phyloP scores from a whole-genome alignment of 2,329 filamentous ascomycete genomes.

The Xylariaceae sp. region DNA sequence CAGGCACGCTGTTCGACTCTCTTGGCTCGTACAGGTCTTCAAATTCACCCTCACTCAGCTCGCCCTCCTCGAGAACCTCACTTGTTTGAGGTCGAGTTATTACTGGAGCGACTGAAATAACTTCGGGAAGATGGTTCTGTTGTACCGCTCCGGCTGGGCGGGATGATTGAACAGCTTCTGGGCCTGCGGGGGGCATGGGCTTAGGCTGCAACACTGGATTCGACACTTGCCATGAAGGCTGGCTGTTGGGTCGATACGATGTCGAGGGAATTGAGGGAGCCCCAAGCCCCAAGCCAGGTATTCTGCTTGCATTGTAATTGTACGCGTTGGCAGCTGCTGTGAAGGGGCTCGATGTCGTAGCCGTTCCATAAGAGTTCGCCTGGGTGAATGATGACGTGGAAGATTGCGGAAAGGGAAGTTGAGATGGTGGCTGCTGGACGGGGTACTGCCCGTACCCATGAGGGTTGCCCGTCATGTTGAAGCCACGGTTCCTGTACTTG shows the following conservation, averaged over 20 bases:
- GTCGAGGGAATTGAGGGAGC: slow-evolving; percentile 10
- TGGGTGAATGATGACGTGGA: slow-evolving; percentile 5
- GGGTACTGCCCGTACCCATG: slow-evolving; percentile 28
- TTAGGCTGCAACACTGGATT: too few species aligned
- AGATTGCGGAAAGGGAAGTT: slow-evolving; percentile 7
- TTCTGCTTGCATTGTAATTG: slow-evolving; percentile 29
- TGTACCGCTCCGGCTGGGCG: too few species aligned
- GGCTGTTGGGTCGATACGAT: slow-evolving; percentile 5
- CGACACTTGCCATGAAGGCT: neutral
- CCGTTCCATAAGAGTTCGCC: too few species aligned
- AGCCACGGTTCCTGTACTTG: too few species aligned
- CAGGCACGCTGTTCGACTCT: slow-evolving; percentile 5
- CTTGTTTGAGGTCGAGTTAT: slow-evolving; percentile 3
- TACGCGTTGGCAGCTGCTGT: slow-evolving; percentile 25
- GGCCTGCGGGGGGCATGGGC: too few species aligned
- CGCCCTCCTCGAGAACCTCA: slow-evolving; percentile 56
- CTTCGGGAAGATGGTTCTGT: too few species aligned
- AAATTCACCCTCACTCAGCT: slow-evolving; percentile 63
- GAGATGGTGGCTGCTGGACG: slow-evolving; percentile 19
- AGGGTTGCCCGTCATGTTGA: slow-evolving; percentile 33
- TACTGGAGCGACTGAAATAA: too few species aligned
- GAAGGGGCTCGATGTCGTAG: too few species aligned
- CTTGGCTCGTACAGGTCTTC: slow-evolving; percentile 48
- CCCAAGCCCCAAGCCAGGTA: slow-evolving; percentile 32
- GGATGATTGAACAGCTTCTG: too few species aligned